Evolutionary conservation across 371 early-diverging fungal species (phyloP).

Genomic region (Mucor sp.): DNA sequence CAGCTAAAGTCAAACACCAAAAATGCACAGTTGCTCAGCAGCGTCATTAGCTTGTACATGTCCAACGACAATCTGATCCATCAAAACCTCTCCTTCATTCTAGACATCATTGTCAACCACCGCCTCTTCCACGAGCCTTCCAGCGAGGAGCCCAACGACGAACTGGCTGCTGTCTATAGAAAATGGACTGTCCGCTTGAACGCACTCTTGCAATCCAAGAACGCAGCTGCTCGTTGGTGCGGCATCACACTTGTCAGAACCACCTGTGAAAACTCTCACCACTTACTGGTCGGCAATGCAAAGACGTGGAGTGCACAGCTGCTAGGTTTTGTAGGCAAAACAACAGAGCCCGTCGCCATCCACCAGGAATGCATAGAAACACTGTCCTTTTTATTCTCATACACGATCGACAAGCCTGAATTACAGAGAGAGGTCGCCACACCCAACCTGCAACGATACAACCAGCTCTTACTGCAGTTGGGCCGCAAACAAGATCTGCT

Average conservation of each 20-base stretch:
- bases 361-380: conserved; percentile 49
- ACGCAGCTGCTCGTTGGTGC: conserved; percentile 55
- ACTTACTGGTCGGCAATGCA: conserved; percentile 43
- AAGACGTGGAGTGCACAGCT: conserved; percentile 46
- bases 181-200: conserved; percentile 63
- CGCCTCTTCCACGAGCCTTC: conserved; percentile 37
- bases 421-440: conserved; percentile 61
- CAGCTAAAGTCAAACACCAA: conserved; percentile 19
- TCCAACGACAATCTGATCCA: conserved; percentile 25
- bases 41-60: conserved; percentile 27
- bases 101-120: conserved; percentile 49
- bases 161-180: conserved; percentile 32
- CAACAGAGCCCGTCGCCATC: conserved; percentile 44
- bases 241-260: conserved; percentile 52
- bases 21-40: conserved; percentile 14
- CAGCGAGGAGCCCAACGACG: conserved; percentile 12
- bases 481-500: conserved; percentile 52
- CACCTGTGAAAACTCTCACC: conserved; percentile 55
- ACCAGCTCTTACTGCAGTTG: conserved; percentile 47
- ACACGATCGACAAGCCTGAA: conserved; percentile 55
- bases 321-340: conserved; percentile 46
- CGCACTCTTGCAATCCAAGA: conserved; percentile 60
- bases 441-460: conserved; percentile 55
- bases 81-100: conserved; percentile 45
- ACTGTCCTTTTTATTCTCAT: conserved; percentile 49